A percentile compares a stretch with the other conserved stretches of the same genome.
Conservation (phyloP, 2,329 filamentous ascomycete genomes). For the Aureobasidium vineae region DNA sequence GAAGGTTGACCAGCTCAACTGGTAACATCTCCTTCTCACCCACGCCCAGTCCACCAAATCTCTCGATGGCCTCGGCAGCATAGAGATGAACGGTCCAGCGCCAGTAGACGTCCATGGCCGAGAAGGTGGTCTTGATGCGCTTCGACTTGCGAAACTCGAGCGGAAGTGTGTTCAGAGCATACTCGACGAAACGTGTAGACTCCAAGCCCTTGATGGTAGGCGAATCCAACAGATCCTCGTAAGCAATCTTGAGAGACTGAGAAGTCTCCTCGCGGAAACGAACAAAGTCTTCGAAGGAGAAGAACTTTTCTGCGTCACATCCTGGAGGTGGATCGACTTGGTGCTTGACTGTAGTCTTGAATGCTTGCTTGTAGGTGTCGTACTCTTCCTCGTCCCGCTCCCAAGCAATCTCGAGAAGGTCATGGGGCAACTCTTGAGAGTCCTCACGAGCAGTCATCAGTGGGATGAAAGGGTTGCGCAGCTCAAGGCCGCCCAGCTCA, state of each 20-base stretch:
- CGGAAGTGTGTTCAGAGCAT: constrained; percentile 29
- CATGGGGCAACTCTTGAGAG: constrained; percentile 43
- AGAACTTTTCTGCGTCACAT: constrained; percentile 42
- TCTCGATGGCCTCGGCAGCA: constrained; percentile 32
- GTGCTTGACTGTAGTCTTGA: constrained; percentile 34
- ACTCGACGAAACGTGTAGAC: constrained; percentile 33
- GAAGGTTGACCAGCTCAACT: constrained; percentile 33
- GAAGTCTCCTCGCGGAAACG: constrained; percentile 45
- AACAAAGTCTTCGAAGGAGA: constrained; percentile 47
- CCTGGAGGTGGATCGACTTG: constrained; percentile 31
- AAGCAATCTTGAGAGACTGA: constrained; percentile 40
- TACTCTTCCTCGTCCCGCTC: constrained; percentile 41
- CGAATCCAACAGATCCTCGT: constrained; percentile 39
- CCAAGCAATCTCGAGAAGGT: constrained; percentile 35
- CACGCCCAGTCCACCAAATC: constrained; percentile 33
- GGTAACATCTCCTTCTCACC: constrained; percentile 34
- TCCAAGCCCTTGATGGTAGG: constrained; percentile 36
- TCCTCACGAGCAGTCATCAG: constrained; percentile 50
- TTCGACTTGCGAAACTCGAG: constrained; percentile 27
- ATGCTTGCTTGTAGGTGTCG: constrained; percentile 34
- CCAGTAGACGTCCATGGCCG: constrained; percentile 44
- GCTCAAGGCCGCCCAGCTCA: constrained; percentile 52
- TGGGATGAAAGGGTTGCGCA: constrained; percentile 52
- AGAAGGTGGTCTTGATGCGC: constrained; percentile 30
- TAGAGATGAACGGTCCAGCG: constrained; percentile 45